phyloP scores from a whole-genome alignment of 2,329 filamentous ascomycete species.

The Fusarium sarcochroum region DNA sequence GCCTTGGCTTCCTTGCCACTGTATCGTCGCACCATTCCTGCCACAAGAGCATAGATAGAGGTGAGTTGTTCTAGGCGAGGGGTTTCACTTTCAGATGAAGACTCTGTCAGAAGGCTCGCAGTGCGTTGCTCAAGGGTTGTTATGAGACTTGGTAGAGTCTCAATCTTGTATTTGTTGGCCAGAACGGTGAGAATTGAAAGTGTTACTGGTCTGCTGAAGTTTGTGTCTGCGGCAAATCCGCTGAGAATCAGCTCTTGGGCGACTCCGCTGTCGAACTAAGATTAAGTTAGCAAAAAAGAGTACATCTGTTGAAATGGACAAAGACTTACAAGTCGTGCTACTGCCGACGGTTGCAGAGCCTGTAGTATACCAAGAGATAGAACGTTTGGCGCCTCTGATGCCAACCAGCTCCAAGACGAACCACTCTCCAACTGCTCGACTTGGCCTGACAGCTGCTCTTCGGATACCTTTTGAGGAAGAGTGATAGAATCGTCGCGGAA shows the following conservation, averaged over 20 bases:
- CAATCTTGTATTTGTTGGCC: constrained; percentile 62
- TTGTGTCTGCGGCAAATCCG: constrained; percentile 36
- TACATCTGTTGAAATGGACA: neutral
- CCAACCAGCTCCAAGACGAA: constrained; percentile 54
- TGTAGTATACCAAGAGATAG: constrained; percentile 59
- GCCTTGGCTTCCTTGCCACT: constrained; percentile 53
- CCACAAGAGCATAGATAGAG: constrained; percentile 54
- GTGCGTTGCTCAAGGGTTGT: constrained; percentile 47
- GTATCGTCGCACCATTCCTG: constrained; percentile 57
- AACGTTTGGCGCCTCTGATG: constrained; percentile 49
- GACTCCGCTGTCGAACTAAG: constrained; percentile 56
- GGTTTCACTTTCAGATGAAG: constrained; percentile 20
- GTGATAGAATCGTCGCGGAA: constrained; percentile 54
- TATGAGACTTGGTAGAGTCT: constrained; percentile 49
- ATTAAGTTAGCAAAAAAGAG: constrained; percentile 20
- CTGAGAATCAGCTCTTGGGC: constrained; percentile 55
- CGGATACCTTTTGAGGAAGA: constrained; percentile 26
- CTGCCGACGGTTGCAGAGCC: constrained; percentile 52
- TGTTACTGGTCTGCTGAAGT: constrained; percentile 47
- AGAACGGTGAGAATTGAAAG: constrained; percentile 58
- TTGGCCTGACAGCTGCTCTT: constrained; percentile 12
- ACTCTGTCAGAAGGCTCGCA: constrained; percentile 34
- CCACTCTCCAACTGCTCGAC: constrained; percentile 17
- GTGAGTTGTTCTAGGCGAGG: constrained; percentile 48
- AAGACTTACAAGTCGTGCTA: constrained; percentile 54